Conservation (phyloP, 2,329 filamentous ascomycete genomes). For the Harringtonia aguacate region DNA sequence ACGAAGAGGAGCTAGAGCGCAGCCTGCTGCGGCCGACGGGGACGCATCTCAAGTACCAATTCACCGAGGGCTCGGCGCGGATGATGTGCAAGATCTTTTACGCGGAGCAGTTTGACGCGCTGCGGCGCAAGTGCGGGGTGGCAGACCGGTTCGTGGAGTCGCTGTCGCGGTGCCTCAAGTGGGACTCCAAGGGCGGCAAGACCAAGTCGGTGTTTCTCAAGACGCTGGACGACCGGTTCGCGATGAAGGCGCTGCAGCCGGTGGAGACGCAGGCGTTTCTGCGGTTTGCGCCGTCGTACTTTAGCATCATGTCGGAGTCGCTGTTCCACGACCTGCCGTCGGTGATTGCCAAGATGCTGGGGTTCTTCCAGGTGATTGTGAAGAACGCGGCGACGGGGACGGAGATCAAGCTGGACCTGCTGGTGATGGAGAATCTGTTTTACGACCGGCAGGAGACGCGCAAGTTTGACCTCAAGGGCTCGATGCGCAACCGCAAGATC, state of each 20-base stretch:
- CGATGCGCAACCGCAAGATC: slow-evolving; percentile 97
- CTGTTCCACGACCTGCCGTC: slow-evolving; percentile 92
- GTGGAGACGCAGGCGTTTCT: slow-evolving; percentile 92
- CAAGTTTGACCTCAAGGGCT: slow-evolving; percentile 93
- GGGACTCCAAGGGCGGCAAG: slow-evolving; percentile 96
- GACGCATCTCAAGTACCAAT: slow-evolving; percentile 92
- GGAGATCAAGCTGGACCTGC: slow-evolving; percentile 87
- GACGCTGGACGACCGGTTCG: slow-evolving; percentile 86
- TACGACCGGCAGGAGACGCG: slow-evolving; percentile 86
- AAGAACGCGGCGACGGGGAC: slow-evolving; percentile 87
- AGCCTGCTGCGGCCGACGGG: slow-evolving; percentile 76
- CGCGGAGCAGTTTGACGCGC: slow-evolving; percentile 92
- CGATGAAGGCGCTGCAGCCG: slow-evolving; percentile 82
- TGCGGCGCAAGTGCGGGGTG: slow-evolving; percentile 85
- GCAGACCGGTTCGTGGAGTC: slow-evolving; percentile 92
- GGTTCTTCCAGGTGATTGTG: slow-evolving; percentile 94
- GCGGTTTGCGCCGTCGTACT: slow-evolving; percentile 92
- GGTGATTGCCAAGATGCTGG: slow-evolving; percentile 98
- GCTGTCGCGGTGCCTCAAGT: slow-evolving; percentile 88
- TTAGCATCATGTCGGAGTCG: slow-evolving; percentile 92
- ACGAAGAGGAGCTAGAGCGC: slow-evolving; percentile 68
- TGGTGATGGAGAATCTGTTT: slow-evolving; percentile 97
- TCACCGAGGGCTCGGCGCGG: slow-evolving; percentile 83
- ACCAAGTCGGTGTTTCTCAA: slow-evolving; percentile 97
- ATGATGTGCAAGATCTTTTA: slow-evolving; percentile 99